A percentile compares a stretch with the other conserved stretches of the same genome.
Conservation (phyloP, 2,329 filamentous ascomycete species). For the Beauveria rudraprayagi region DNA sequence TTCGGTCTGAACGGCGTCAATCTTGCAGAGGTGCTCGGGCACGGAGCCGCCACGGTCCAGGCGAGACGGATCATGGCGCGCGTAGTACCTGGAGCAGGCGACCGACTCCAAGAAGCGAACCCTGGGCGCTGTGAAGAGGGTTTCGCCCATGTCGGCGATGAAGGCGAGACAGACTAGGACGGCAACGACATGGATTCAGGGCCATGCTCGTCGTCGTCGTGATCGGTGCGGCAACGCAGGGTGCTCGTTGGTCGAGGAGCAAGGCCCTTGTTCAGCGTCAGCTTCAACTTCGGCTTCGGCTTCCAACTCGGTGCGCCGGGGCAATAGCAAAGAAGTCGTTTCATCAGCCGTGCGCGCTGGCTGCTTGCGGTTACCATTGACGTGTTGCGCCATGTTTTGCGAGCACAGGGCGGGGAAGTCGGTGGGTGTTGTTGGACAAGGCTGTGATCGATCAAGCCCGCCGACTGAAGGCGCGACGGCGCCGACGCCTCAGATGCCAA, state of each 20-base stretch:
- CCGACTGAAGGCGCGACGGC: neutral
- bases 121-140: neutral
- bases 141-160: neutral
- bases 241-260: neutral
- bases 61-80: neutral
- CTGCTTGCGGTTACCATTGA: neutral
- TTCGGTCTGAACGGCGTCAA: neutral
- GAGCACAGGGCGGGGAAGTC: neutral
- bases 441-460: neutral
- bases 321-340: neutral
- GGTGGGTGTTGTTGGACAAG: neutral
- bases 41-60: neutral
- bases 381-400: neutral
- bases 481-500: neutral
- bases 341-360: neutral
- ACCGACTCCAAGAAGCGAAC: slow-evolving; percentile 3
- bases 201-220: neutral
- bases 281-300: neutral
- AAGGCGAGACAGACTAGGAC: neutral
- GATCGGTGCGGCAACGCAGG: neutral
- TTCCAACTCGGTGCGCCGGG: neutral
- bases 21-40: slow-evolving; percentile 1
- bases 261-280: neutral
- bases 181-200: neutral
- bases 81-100: neutral